These are phyloP conservation scores for Citrullus mucosospermus DNA, from an alignment of 306 rosid species.

Conservation along the genomic window DNA sequence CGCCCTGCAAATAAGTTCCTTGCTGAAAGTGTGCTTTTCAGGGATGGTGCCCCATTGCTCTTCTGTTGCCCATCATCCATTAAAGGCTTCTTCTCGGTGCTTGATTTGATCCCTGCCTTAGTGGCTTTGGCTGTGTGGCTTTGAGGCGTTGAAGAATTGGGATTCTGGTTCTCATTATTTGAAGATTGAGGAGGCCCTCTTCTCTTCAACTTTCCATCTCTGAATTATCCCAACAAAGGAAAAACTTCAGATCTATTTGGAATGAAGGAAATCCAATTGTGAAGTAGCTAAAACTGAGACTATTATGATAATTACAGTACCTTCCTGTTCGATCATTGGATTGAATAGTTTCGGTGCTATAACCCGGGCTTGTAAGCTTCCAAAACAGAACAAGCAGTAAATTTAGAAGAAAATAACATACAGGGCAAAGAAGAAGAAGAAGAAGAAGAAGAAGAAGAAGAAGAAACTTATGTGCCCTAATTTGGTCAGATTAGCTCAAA, in stretches of 20 bases:
- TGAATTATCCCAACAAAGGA: constrained; percentile 13
- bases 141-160: constrained; percentile 47
- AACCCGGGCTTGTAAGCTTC: constrained; percentile 43
- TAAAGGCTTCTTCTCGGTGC: constrained; percentile 48
- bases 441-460: too few species aligned
- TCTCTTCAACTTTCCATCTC: constrained; percentile 65
- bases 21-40: constrained; percentile 68
- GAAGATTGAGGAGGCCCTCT: constrained; percentile 45
- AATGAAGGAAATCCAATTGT: not conserved
- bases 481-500: not conserved
- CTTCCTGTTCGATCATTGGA: constrained; percentile 46
- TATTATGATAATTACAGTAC: constrained; percentile 22
- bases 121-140: constrained; percentile 21
- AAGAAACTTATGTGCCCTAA: not conserved
- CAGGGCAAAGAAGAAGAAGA: not conserved
- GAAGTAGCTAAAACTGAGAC: not conserved
- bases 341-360: constrained; percentile 34
- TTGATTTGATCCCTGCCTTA: constrained; percentile 59
- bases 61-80: constrained; percentile 19
- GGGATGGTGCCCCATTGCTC: constrained; percentile 27
- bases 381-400: not conserved
- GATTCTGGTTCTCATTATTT: constrained; percentile 60
- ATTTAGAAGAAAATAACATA: not conserved
- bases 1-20: constrained; percentile 63
- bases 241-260: not conserved